Conservation (phyloP, 345 rosid species). For the Kernera saxatilis region DNA sequence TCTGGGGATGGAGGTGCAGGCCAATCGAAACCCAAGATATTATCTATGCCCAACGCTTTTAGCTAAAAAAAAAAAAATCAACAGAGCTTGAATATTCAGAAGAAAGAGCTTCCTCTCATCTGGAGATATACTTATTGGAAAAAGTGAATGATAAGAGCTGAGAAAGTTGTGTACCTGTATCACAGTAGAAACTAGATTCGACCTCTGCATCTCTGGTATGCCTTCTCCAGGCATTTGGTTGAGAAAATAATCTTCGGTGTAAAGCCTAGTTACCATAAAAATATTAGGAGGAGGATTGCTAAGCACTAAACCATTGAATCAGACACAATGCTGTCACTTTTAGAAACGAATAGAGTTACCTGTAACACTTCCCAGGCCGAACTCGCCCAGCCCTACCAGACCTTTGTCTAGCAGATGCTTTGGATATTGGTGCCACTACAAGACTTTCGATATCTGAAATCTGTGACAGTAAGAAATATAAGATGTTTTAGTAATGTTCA, state of each 20-base stretch:
- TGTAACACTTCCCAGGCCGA: conserved; percentile 95
- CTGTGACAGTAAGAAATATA: conserved; percentile 34
- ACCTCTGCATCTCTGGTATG: conserved; percentile 93
- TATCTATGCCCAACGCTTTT: conserved; percentile 94
- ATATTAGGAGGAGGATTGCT: too few relatives aligned
- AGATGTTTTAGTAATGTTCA: background rate
- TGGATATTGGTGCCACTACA: conserved; percentile 88
- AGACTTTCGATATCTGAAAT: conserved; percentile 90
- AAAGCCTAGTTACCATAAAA: conserved; percentile 62
- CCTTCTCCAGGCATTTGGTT: conserved; percentile 82
- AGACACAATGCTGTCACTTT: background rate
- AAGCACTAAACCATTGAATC: too few relatives aligned
- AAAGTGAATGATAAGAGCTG: conserved; percentile 1
- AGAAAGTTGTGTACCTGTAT: conserved; percentile 60
- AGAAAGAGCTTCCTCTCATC: conserved; percentile 6
- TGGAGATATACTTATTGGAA: background rate
- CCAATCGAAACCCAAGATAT: conserved; percentile 91
- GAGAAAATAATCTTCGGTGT: conserved; percentile 76
- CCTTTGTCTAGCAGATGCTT: conserved; percentile 97
- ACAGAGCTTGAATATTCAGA: background rate
- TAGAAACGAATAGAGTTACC: conserved; percentile 36
- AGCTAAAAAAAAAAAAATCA: conserved; percentile 39
- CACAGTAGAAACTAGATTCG: conserved; percentile 82
- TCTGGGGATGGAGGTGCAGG: conserved; percentile 92
- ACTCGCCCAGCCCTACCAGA: conserved; percentile 97